Conservation (phyloP, 2,329 filamentous ascomycete genomes). For the Cladobotryum mycophilum region DNA sequence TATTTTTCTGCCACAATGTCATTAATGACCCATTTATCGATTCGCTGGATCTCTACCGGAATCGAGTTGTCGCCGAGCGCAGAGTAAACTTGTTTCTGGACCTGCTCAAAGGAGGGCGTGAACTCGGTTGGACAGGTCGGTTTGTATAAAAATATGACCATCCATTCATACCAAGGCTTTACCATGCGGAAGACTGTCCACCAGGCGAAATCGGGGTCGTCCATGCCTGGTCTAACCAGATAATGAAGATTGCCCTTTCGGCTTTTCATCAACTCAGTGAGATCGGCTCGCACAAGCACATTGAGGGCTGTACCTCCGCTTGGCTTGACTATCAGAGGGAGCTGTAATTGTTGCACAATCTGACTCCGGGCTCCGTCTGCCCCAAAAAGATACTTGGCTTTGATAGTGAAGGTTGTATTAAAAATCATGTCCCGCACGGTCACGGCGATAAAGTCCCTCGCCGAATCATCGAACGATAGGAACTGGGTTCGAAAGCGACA, state of each 20-base stretch:
- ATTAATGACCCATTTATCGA: conserved; percentile 2
- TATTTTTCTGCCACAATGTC: not conserved
- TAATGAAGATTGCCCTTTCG: not conserved
- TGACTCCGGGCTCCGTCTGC: too few relatives aligned
- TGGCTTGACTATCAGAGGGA: not conserved
- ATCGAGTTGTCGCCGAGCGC: not conserved
- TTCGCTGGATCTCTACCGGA: not conserved
- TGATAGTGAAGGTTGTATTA: too few relatives aligned
- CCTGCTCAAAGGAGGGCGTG: too few relatives aligned
- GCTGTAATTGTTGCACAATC: not conserved
- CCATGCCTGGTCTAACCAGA: not conserved
- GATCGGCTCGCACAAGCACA: not conserved
- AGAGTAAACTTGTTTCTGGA: not conserved
- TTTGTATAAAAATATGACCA: too few relatives aligned
- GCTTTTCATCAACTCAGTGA: not conserved
- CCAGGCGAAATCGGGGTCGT: not conserved
- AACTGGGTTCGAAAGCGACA: too few relatives aligned
- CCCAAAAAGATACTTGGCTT: too few relatives aligned
- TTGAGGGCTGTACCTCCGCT: not conserved
- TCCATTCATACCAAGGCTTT: not conserved
- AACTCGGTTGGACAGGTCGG: too few relatives aligned
- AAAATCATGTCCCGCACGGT: too few relatives aligned
- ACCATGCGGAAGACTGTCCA: not conserved
- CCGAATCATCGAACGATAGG: too few relatives aligned
- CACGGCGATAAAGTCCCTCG: too few relatives aligned